A percentile compares a stretch with the other conserved stretches of the same genome.
phyloP scores from a whole-genome alignment of 2,329 filamentous ascomycete species.

The Huntiella omanensis region DNA sequence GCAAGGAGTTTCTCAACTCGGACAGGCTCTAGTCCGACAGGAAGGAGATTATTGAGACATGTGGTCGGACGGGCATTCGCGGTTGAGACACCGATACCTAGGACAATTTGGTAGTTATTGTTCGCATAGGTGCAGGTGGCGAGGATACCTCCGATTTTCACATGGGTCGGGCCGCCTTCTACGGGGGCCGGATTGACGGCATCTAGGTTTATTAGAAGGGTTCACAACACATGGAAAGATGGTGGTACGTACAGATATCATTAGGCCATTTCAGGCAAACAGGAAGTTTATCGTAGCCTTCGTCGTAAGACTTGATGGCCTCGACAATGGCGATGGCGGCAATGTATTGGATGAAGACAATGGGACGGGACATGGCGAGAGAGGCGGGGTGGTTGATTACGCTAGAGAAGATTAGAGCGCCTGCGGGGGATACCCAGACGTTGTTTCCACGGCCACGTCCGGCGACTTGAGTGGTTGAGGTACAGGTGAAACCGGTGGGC shows the following conservation, averaged over 20 bases:
- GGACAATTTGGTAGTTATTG: slow-evolving; percentile 63
- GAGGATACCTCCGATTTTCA: slow-evolving; percentile 86
- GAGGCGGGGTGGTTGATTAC: slow-evolving; percentile 67
- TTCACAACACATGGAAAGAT: neutral
- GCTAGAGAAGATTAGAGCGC: slow-evolving; percentile 72
- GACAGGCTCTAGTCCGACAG: slow-evolving; percentile 31
- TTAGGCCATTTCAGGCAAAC: slow-evolving; percentile 96
- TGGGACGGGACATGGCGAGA: slow-evolving; percentile 52
- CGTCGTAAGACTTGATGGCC: slow-evolving; percentile 63
- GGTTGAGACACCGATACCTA: slow-evolving; percentile 75
- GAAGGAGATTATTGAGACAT: slow-evolving; percentile 56
- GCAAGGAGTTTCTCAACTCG: slow-evolving; percentile 67
- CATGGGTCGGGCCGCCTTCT: slow-evolving; percentile 34
- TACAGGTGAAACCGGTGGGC: slow-evolving; percentile 70
- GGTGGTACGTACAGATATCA: slow-evolving; percentile 50
- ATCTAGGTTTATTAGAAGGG: slow-evolving; percentile 23
- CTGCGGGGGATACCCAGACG: slow-evolving; percentile 83
- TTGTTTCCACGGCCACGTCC: slow-evolving; percentile 79
- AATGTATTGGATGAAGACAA: slow-evolving; percentile 89
- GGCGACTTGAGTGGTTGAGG: slow-evolving; percentile 73
- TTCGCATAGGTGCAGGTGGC: slow-evolving; percentile 70
- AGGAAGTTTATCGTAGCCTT: slow-evolving; percentile 54
- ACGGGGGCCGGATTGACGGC: slow-evolving; percentile 43
- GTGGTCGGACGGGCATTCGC: slow-evolving; percentile 73
- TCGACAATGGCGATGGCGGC: slow-evolving; percentile 72